Percentiles rank a stretch among this genome's conserved stretches.
phyloP scores from a whole-genome alignment of 176 grass and related monocot species.

The Otatea glauca region DNA sequence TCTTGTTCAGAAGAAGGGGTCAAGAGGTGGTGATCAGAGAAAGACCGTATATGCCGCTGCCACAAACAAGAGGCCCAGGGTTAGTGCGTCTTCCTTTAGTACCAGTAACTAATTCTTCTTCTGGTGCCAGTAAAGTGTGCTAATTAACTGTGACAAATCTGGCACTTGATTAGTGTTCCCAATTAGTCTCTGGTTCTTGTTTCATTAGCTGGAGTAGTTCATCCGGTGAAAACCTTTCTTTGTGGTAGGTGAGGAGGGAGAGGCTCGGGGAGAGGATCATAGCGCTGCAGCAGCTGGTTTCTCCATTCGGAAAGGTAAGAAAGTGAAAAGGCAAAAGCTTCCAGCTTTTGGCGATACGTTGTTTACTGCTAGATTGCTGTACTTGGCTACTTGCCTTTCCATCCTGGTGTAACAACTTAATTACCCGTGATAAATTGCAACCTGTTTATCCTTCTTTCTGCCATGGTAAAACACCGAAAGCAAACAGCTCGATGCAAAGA shows the following conservation, averaged over 20 bases:
- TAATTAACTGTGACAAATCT: constrained; percentile 5
- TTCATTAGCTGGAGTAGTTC: background rate
- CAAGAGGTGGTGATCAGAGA: constrained; percentile 39
- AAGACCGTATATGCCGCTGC: constrained; percentile 12
- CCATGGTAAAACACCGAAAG: constrained; percentile 9
- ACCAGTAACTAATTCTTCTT: background rate
- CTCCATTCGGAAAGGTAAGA: constrained; percentile 81
- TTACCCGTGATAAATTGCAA: constrained; percentile 12
- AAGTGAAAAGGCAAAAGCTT: background rate
- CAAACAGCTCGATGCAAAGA: constrained; percentile 8
- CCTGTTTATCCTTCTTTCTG: background rate
- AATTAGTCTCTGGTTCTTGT: constrained; percentile 7
- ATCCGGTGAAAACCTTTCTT: background rate
- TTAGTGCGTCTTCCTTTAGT: constrained; percentile 14
- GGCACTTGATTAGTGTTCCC: constrained; percentile 4
- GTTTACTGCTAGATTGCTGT: constrained; percentile 22
- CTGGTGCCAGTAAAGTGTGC: background rate
- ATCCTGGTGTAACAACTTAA: constrained; percentile 20
- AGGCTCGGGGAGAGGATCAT: constrained; percentile 73
- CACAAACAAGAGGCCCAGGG: constrained; percentile 52
- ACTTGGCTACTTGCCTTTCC: constrained; percentile 29
- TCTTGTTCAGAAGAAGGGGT: constrained; percentile 54
- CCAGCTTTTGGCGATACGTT: constrained; percentile 50
- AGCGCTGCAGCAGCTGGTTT: constrained; percentile 82
- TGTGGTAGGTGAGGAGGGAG: constrained; percentile 65